Conservation (phyloP, 1,139 yeast genomes). For the Suhomyces maxii region DNA sequence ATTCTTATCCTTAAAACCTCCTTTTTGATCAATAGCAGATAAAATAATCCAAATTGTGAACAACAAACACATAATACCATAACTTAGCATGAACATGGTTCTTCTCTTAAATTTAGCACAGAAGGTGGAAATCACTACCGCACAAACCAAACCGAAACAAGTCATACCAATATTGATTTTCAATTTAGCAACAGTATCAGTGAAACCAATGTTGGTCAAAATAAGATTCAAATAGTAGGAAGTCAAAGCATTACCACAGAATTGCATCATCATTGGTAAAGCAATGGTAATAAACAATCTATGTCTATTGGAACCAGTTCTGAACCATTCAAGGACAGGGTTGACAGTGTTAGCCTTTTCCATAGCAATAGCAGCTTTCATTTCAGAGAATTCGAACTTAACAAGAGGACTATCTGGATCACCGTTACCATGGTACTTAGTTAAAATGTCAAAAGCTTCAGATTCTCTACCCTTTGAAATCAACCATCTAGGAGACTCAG, state of each 20-base stretch:
- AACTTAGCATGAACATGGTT: slow-evolving; percentile 9
- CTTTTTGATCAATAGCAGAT: slow-evolving; percentile 26
- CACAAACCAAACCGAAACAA: slow-evolving; percentile 19
- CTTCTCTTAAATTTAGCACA: slow-evolving; percentile 10
- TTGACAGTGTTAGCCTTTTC: slow-evolving; percentile 16
- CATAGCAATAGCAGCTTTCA: slow-evolving; percentile 29
- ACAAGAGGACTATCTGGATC: slow-evolving; percentile 28
- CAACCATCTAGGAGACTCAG: slow-evolving; percentile 26
- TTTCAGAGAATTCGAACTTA: slow-evolving; percentile 32
- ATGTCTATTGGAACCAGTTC: slow-evolving; percentile 5
- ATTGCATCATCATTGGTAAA: slow-evolving; percentile 11
- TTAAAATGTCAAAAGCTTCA: slow-evolving; percentile 37
- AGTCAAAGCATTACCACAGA: slow-evolving; percentile 14
- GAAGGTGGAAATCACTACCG: slow-evolving; percentile 15
- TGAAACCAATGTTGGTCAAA: slow-evolving; percentile 17
- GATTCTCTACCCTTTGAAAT: slow-evolving; percentile 33
- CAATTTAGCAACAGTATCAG: slow-evolving; percentile 7
- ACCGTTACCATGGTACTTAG: slow-evolving; percentile 37
- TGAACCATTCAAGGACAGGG: slow-evolving; percentile 4
- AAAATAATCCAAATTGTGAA: slow-evolving; percentile 35
- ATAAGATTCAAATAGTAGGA: slow-evolving; percentile 18
- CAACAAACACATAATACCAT: slow-evolving; percentile 23
- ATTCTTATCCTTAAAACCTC: slow-evolving; percentile 21
- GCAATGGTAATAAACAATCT: slow-evolving; percentile 11
- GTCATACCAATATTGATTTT: slow-evolving; percentile 12